phyloP scores from a whole-genome alignment of 1,139 yeast genomes.

The Pichiaceae sp. region DNA sequence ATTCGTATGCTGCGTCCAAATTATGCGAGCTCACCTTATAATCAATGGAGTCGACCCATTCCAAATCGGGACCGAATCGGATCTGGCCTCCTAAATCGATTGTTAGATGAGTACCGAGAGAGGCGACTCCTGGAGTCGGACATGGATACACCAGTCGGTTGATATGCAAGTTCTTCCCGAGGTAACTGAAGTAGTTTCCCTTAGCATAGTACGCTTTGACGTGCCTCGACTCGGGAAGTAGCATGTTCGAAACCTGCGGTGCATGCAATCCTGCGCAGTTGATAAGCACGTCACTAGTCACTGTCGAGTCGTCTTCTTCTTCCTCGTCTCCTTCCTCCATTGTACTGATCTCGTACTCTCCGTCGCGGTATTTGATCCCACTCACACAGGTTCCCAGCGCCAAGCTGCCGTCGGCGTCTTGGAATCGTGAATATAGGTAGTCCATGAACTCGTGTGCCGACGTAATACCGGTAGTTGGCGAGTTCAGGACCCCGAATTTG shows the following conservation, averaged over 20 bases:
- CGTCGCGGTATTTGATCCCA: constrained; percentile 27
- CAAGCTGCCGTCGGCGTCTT: constrained; percentile 54
- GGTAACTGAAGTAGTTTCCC: constrained; percentile 68
- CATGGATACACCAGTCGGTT: constrained; percentile 63
- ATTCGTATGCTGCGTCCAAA: constrained; percentile 45
- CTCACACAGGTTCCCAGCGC: constrained; percentile 55
- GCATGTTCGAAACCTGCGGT: constrained; percentile 54
- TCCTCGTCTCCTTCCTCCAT: constrained; percentile 1
- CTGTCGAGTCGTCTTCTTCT: constrained; percentile 30
- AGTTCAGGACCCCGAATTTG: constrained; percentile 49
- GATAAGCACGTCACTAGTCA: constrained; percentile 51
- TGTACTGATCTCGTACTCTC: constrained; percentile 26
- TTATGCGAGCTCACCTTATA: constrained; percentile 41
- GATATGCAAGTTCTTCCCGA: constrained; percentile 32
- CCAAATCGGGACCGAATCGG: constrained; percentile 83
- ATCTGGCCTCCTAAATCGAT: constrained; percentile 75
- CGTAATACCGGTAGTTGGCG: constrained; percentile 83
- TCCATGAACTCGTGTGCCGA: constrained; percentile 71
- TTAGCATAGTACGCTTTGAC: constrained; percentile 62
- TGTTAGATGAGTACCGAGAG: constrained; percentile 83
- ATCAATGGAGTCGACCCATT: constrained; percentile 57
- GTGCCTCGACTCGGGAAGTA: constrained; percentile 58
- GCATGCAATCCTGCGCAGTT: constrained; percentile 80
- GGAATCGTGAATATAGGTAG: constrained; percentile 47
- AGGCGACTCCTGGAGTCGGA: constrained; percentile 52